Percentiles rank a stretch among this genome's conserved stretches.
phyloP scores from a whole-genome alignment of 2,329 filamentous ascomycete species.

The Pseudopithomyces maydicus region DNA sequence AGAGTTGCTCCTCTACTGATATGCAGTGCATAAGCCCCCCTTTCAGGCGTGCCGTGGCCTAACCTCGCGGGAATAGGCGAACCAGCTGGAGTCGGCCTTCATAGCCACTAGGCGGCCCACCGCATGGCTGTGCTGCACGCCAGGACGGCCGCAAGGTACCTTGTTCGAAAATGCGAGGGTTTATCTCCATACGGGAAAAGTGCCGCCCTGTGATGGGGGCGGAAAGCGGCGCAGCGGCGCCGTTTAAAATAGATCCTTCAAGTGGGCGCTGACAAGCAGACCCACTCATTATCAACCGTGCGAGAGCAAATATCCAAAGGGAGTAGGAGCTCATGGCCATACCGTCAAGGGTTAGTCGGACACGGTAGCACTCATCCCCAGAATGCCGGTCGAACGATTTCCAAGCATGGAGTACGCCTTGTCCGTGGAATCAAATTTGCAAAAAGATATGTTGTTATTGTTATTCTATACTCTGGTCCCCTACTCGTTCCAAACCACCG shows the following conservation, averaged over 20 bases:
- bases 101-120: not conserved
- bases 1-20: not conserved
- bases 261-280: not conserved
- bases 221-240: conserved; percentile 1
- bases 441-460: not conserved
- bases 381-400: not conserved
- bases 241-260: not conserved
- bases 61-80: not conserved
- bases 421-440: not conserved
- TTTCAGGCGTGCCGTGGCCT: not conserved
- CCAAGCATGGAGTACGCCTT: not conserved
- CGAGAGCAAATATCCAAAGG: not conserved
- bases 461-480: not conserved
- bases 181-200: not conserved
- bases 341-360: not conserved
- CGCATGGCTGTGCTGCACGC: not conserved
- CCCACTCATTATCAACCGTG: not conserved
- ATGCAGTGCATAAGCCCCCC: not conserved
- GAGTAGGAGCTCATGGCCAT: not conserved
- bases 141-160: not conserved
- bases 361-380: not conserved
- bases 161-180: not conserved
- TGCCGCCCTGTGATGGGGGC: not conserved
- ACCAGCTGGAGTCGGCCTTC: not conserved
- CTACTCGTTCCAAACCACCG: conserved; percentile 24